These are phyloP conservation scores for Lecanicillium sp. DNA, from an alignment of 2,329 filamentous ascomycete genomes.

Conservation along the genomic window DNA sequence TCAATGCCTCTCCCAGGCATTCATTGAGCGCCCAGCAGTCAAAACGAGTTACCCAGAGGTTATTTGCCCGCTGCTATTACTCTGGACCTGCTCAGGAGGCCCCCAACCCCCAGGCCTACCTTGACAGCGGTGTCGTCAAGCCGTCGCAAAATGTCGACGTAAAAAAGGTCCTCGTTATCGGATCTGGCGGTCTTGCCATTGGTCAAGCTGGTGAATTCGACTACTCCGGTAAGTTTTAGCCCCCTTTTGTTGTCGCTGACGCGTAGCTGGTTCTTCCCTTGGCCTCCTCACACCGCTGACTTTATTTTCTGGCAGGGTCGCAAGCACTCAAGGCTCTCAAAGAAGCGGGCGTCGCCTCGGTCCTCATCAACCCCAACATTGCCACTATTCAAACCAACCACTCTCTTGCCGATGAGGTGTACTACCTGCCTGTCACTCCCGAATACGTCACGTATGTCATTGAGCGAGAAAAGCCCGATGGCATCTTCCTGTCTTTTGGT, in stretches of 20 bases:
- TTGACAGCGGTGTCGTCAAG: slow-evolving; percentile 81
- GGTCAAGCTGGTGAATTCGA: slow-evolving; percentile 98
- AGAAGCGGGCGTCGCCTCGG: slow-evolving; percentile 83
- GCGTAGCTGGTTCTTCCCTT: no score
- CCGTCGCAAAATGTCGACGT: slow-evolving; percentile 74
- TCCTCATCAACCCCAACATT: slow-evolving; percentile 97
- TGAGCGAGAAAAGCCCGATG: slow-evolving; percentile 89
- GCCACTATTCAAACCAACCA: slow-evolving; percentile 98
- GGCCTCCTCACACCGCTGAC: no score
- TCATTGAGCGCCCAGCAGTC: slow-evolving; percentile 22
- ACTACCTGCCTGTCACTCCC: slow-evolving; percentile 94
- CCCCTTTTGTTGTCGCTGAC: no score
- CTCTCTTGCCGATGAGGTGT: slow-evolving; percentile 91
- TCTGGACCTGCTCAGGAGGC: slow-evolving; percentile 52
- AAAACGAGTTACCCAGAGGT: slow-evolving; percentile 41
- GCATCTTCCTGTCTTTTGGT: slow-evolving; percentile 94
- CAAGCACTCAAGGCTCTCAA: slow-evolving; percentile 96
- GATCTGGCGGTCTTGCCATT: slow-evolving; percentile 90
- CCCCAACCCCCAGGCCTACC: slow-evolving; percentile 77
- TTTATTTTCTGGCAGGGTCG: slow-evolving; percentile 52
- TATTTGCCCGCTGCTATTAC: slow-evolving; percentile 33
- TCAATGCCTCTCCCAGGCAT: slow-evolving; percentile 23
- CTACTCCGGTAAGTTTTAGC: slow-evolving; percentile 73
- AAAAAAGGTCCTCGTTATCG: slow-evolving; percentile 95
- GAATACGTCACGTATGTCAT: slow-evolving; percentile 98